A percentile compares a stretch with the other conserved stretches of the same genome.
Evolutionary conservation across 78 protist genomes (phyloP).

Genomic region (Dictyostelium citrinum): DNA sequence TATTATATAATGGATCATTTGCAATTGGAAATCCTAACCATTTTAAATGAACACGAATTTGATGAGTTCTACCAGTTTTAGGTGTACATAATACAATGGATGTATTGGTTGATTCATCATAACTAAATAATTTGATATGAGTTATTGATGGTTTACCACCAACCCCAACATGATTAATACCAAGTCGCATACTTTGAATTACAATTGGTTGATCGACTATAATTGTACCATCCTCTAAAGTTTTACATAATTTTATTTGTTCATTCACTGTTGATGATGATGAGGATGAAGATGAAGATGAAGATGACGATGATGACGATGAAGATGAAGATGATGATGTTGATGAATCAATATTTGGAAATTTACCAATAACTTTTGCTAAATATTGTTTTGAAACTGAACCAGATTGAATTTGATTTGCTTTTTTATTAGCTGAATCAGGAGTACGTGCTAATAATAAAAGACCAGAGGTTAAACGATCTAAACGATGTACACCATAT

Average conservation of each 20-base stretch:
- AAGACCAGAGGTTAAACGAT: slow-evolving; percentile 89
- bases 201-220: slow-evolving; percentile 55
- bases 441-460: slow-evolving; percentile 78
- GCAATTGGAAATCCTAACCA: slow-evolving; percentile 86
- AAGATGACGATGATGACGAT: background rate
- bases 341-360: background rate
- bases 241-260: background rate
- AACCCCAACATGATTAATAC: slow-evolving; percentile 33
- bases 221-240: background rate
- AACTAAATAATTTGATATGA: background rate
- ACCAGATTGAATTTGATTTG: slow-evolving; percentile 33
- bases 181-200: slow-evolving; percentile 26
- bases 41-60: slow-evolving; percentile 92
- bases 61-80: slow-evolving; percentile 94
- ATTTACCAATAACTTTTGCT: slow-evolving; percentile 86
- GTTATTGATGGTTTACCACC: slow-evolving; percentile 68
- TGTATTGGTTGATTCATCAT: slow-evolving; percentile 22
- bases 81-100: slow-evolving; percentile 75
- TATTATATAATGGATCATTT: slow-evolving; percentile 88
- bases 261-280: background rate
- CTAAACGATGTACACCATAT: slow-evolving; percentile 87
- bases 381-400: slow-evolving; percentile 81
- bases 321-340: background rate
- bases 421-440: slow-evolving; percentile 29
- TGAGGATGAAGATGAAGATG: background rate